These are phyloP conservation scores for Saccharomyces hybrid DNA, from an alignment of 1,139 yeast species.

Conservation along the genomic window DNA sequence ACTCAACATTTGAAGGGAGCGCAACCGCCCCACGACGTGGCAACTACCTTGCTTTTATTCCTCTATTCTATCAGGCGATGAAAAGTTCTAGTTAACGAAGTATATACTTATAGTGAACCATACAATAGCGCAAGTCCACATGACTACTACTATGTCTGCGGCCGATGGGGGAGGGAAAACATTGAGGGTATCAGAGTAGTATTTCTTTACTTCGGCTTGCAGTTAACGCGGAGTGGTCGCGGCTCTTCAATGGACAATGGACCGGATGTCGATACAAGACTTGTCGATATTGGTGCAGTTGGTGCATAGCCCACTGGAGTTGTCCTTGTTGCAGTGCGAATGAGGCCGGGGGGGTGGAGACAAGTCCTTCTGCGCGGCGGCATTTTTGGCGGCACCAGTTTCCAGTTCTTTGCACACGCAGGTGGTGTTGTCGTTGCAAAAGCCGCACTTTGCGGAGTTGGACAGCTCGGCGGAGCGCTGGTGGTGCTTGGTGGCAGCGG, in stretches of 20 bases:
- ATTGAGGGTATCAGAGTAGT: no score
- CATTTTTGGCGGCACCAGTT: not conserved
- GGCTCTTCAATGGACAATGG: not conserved
- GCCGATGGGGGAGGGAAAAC: no score
- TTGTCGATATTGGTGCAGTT: not conserved
- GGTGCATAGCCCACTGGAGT: not conserved
- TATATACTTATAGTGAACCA: no score
- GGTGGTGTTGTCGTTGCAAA: not conserved
- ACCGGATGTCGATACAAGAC: not conserved
- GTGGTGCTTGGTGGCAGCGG: not conserved
- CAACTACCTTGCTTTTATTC: no score
- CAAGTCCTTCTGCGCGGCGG: not conserved
- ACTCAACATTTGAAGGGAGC: no score
- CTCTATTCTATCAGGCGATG: no score
- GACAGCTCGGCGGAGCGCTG: not conserved
- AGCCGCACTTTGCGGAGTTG: not conserved
- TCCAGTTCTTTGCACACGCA: not conserved
- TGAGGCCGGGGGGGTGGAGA: not conserved
- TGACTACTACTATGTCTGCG: no score
- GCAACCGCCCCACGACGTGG: no score
- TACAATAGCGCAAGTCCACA: no score
- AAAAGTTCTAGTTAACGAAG: no score
- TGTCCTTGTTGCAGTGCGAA: not conserved
- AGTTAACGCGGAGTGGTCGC: no score
- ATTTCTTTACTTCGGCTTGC: no score